Conservation (phyloP, 148 eudicot genomes). For the Hydrangea macrophylla region DNA sequence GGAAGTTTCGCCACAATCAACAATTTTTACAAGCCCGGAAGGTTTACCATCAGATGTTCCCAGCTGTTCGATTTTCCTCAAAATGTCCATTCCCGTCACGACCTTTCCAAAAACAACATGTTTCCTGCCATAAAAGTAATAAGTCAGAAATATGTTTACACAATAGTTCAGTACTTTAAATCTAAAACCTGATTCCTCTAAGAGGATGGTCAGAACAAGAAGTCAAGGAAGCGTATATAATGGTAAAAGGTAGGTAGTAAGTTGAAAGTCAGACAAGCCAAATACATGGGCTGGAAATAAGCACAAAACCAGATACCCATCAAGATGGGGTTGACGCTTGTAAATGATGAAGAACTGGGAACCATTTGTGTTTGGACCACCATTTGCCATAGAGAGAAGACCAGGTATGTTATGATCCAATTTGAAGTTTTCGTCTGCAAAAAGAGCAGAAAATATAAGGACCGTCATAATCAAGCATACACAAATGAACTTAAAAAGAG, state of each 20-base stretch:
- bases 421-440: slow-evolving; percentile 92
- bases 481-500: too few species aligned
- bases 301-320: slow-evolving; percentile 51
- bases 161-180: neutral
- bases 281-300: neutral
- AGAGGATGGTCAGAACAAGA: neutral
- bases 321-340: slow-evolving; percentile 84
- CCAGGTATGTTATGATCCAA: slow-evolving; percentile 68
- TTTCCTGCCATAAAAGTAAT: slow-evolving; percentile 50
- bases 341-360: slow-evolving; percentile 91
- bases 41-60: slow-evolving; percentile 71
- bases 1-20: slow-evolving; percentile 73
- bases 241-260: neutral
- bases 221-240: neutral
- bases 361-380: slow-evolving; percentile 87
- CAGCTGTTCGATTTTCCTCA: slow-evolving; percentile 74
- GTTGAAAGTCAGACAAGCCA: neutral
- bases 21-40: slow-evolving; percentile 54
- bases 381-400: slow-evolving; percentile 92
- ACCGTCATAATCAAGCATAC: slow-evolving; percentile 9
- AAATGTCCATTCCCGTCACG: slow-evolving; percentile 71
- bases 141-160: neutral
- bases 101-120: slow-evolving; percentile 98
- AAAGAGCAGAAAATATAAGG: neutral
- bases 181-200: neutral